These are phyloP conservation scores for Cucurbita moschata DNA, from an alignment of 306 rosid species.

Conservation along the genomic window DNA sequence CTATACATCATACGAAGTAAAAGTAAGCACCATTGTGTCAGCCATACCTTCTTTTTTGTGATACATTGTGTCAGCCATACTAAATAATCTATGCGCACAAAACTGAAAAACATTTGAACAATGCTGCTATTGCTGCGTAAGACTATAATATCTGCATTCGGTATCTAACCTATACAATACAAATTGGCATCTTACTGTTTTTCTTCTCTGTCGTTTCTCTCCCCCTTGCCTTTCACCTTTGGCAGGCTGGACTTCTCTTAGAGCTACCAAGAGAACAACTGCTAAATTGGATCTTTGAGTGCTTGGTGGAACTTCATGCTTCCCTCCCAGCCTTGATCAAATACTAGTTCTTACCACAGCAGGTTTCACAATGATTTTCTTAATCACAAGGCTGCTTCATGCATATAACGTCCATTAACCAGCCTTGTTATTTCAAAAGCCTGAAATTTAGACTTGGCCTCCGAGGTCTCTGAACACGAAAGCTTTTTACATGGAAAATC, in stretches of 20 bases:
- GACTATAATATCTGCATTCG: background rate
- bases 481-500: background rate
- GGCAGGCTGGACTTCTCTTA: constrained; percentile 87
- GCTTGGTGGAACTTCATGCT: constrained; percentile 87
- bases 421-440: background rate
- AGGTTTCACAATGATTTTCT: background rate
- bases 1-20: background rate
- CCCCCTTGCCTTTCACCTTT: constrained; percentile 1
- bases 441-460: background rate
- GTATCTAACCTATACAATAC: background rate
- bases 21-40: background rate
- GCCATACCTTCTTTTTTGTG: background rate
- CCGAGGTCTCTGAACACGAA: background rate
- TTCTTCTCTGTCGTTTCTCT: background rate
- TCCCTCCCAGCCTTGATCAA: constrained; percentile 73
- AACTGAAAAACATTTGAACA: background rate
- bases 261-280: constrained; percentile 94
- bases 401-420: background rate
- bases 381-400: background rate
- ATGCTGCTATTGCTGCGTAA: background rate
- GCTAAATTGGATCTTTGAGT: constrained; percentile 79
- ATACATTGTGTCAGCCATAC: background rate
- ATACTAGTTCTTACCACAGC: constrained; percentile 27
- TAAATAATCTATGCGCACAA: background rate
- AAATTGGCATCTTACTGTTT: background rate